Evolutionary conservation across 2,329 filamentous ascomycete species (phyloP).

Genomic region (Biscogniauxia mediterranea): DNA sequence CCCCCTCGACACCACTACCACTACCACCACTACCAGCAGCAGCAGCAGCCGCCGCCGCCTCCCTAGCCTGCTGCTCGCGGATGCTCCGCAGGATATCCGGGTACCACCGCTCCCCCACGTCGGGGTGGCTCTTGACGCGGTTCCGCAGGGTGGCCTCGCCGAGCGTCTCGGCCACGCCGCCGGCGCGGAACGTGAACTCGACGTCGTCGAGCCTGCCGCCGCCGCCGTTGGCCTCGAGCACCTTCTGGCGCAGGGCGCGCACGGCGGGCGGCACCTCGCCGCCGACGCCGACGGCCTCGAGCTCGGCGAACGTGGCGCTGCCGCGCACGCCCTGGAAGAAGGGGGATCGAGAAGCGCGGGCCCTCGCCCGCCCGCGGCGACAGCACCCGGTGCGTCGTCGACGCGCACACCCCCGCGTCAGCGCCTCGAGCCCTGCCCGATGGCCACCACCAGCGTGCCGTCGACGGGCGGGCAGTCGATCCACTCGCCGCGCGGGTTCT

Average conservation of each 20-base stretch:
- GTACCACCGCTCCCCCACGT: slow-evolving; percentile 82
- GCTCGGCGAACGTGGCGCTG: slow-evolving; percentile 75
- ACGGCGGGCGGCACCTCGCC: slow-evolving; percentile 61
- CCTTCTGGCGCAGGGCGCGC: slow-evolving; percentile 56
- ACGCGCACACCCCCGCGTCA: slow-evolving; percentile 81
- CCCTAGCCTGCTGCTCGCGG: slow-evolving; percentile 54
- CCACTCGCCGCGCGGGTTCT: slow-evolving; percentile 76
- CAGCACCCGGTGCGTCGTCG: slow-evolving; percentile 82
- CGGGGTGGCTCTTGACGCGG: slow-evolving; percentile 80
- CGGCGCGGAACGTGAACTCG: slow-evolving; percentile 80
- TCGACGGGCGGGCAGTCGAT: slow-evolving; percentile 75
- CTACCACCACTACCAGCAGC: background rate
- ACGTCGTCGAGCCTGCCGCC: slow-evolving; percentile 64
- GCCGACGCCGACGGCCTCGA: slow-evolving; percentile 57
- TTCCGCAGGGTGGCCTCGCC: slow-evolving; percentile 85
- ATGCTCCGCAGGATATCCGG: slow-evolving; percentile 60
- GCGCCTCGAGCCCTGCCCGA: slow-evolving; percentile 81
- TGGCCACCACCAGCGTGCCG: slow-evolving; percentile 80
- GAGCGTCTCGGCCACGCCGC: slow-evolving; percentile 63
- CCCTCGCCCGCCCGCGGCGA: slow-evolving; percentile 68
- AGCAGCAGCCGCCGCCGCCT: slow-evolving; percentile 32
- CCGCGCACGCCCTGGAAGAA: slow-evolving; percentile 87
- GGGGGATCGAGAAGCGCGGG: slow-evolving; percentile 75
- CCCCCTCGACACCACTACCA: slow-evolving; percentile 9
- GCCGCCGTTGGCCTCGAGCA: slow-evolving; percentile 56